Conservation (phyloP, 2,329 filamentous ascomycete species). For the Trichophyton simii region DNA sequence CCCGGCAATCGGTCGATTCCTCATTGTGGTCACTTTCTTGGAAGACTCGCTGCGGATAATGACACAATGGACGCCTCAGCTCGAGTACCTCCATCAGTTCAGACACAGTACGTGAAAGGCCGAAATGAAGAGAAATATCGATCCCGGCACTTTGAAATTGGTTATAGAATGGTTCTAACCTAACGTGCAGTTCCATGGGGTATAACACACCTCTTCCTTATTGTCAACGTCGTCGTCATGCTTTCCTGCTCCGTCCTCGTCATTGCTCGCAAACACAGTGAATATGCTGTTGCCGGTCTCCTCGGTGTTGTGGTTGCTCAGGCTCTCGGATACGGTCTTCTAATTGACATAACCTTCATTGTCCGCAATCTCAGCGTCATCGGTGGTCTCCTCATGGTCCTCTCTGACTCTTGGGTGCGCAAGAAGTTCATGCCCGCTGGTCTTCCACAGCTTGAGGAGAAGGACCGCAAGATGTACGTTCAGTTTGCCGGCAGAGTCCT, state of each 20-base stretch:
- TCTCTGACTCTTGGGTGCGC: constrained; percentile 95
- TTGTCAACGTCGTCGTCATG: constrained; percentile 86
- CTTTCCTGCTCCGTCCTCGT: constrained; percentile 66
- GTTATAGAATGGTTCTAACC: neutral
- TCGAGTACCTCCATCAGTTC: constrained; percentile 85
- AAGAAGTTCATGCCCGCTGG: constrained; percentile 96
- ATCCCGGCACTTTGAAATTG: neutral
- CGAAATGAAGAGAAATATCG: neutral
- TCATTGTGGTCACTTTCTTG: constrained; percentile 96
- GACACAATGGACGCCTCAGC: constrained; percentile 94
- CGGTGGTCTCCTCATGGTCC: constrained; percentile 92
- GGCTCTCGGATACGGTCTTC: constrained; percentile 89
- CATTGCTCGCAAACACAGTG: constrained; percentile 83
- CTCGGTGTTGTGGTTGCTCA: constrained; percentile 85
- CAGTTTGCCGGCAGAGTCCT: constrained; percentile 92
- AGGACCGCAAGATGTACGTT: constrained; percentile 99
- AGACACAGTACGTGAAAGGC: constrained; percentile 62
- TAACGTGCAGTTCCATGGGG: constrained; percentile 60
- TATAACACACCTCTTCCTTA: constrained; percentile 83
- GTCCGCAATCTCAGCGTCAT: constrained; percentile 96
- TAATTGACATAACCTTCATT: constrained; percentile 99
- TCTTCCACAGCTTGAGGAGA: constrained; percentile 87
- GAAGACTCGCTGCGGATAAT: constrained; percentile 93
- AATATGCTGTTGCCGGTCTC: constrained; percentile 82
- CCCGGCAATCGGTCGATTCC: constrained; percentile 86